Evolutionary conservation across 2,329 filamentous ascomycete species (phyloP), one percentile per base, ranked within the genome.

Genomic region (Coniochaeta prunicola): DNA sequence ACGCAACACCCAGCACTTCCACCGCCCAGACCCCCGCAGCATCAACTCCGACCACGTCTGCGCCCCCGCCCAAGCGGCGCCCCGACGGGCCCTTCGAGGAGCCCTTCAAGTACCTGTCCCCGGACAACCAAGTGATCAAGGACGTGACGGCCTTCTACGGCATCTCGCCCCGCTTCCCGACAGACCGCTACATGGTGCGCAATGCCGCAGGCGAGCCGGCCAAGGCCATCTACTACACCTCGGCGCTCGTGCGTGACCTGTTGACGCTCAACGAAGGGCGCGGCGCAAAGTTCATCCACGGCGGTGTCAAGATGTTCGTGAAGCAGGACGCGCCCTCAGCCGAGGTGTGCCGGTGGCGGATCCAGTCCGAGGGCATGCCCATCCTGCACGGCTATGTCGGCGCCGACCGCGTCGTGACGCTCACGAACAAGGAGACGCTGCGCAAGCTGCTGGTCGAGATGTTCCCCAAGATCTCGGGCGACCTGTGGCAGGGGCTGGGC

Each of bases 241-340:
- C 89, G 36, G 83, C 85, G 4, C 81, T 97, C 13, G 88, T 91
- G 24, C 89, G 92, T 33, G 89, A 93, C 64, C 94, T 99, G 58
- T 81, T 99, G 3, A 84, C 81, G 4, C 83, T 88, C 69, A 99
- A 99, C 71, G 92, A 97, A 73, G 90, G 91, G 48, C 87, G 89
- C 30, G 92, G 92, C 53, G 88, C 97, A 74, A 96, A 94, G 72
- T 96, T 99, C 70, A 90, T 99, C 56, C 94, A 99, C 74, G 93
- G 89, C 56, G 94, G 94, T 63, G 92, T 99, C 34, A 96, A 96
- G 77, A 97, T 97, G 91, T 99, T 96, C 72, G 94, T 97, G 80
- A 96, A 96, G 78, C 93, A 97, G 73, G 92, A 97, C 69, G 89
- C 91, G 0, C 92, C 96, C 60, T 89, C 87, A 5, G 87, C 88